Evolutionary conservation across 163 green algal genomes (phyloP), one percentile per base, ranked within the genome.

Genomic region (Chloromonas sp.): DNA sequence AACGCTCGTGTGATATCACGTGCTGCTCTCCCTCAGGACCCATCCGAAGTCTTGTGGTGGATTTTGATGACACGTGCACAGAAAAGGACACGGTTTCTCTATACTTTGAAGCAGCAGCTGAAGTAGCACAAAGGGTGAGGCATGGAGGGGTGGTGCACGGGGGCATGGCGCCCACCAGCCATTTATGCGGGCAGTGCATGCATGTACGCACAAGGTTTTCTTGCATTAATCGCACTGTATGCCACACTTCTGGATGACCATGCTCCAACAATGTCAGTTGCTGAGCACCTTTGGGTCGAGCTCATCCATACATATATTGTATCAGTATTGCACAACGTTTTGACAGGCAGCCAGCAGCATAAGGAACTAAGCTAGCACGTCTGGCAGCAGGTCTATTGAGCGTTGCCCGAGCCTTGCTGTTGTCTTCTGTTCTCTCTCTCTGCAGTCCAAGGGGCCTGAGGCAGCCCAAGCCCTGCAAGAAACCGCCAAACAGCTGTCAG

Each of bases 41-140:
- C 66, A 74, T 74, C 11, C 66, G 66, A 5, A 74, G 66, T 0
- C 89, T 93, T 79, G 87, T 92, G 58, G 74, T 86, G n/a, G 91
- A 94, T 71, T 94, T 95, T 85, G 94, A 97, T 78, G 94, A 96
- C 80, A 97, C 94, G 1, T 89, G 86, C 82, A 95, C 91, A 1
- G 59, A 81, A 0, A 66, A 61, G 0, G 94, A 97, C 87, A 96
- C 91, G 36, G 95, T 90, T 5, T 88, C 87, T 0, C 78, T 71
- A 3, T 89, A 96, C 74, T 85, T 95, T 14, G 59, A 86, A 2
- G 87, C 92, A 11, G 93, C 89, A 2, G 90, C 92, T 36, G 80
- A 87, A n/a, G 88, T 89, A 1, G 80, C 61, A 58, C 66, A 60
- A 15, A 5, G 59, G 66, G 79, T 86, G 82, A 61, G 81, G 11